Evolutionary conservation across 2,329 filamentous ascomycete genomes (phyloP).

Genomic region (Chaetomiaceae sp.): DNA sequence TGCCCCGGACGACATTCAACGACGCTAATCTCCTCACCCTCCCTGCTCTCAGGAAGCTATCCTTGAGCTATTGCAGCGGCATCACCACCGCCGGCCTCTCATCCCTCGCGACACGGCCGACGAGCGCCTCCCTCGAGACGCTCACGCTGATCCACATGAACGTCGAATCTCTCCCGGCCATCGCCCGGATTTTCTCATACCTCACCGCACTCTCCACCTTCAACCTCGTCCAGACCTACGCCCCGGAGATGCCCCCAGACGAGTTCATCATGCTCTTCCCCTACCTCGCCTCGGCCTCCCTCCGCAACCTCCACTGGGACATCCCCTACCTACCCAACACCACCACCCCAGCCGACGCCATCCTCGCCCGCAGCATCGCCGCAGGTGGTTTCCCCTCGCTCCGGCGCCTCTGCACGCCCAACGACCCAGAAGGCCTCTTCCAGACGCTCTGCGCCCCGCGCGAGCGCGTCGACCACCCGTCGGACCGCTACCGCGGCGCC

Average conservation of each 20-base stretch:
- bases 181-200: conserved; percentile 57
- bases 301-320: conserved; percentile 60
- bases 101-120: conserved; percentile 48
- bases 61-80: conserved; percentile 52
- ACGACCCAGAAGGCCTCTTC: conserved; percentile 65
- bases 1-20: conserved; percentile 54
- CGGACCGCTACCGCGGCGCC: conserved; percentile 42
- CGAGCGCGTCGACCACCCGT: conserved; percentile 48
- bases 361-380: conserved; percentile 60
- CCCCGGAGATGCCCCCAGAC: conserved; percentile 52
- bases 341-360: conserved; percentile 51
- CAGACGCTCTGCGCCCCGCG: conserved; percentile 64
- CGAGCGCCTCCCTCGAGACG: conserved; percentile 42
- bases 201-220: conserved; percentile 47
- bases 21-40: conserved; percentile 52
- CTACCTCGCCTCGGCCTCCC: conserved; percentile 53
- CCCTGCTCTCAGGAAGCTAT: conserved; percentile 51
- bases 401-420: conserved; percentile 56
- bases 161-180: conserved; percentile 51
- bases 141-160: conserved; percentile 55
- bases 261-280: conserved; percentile 60
- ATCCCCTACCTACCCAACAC: conserved; percentile 45
- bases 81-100: conserved; percentile 54
- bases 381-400: conserved; percentile 61
- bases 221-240: conserved; percentile 49